These are phyloP conservation scores for Sinapis alba DNA, from an alignment of 441 rosid species.

Conservation along the genomic window DNA sequence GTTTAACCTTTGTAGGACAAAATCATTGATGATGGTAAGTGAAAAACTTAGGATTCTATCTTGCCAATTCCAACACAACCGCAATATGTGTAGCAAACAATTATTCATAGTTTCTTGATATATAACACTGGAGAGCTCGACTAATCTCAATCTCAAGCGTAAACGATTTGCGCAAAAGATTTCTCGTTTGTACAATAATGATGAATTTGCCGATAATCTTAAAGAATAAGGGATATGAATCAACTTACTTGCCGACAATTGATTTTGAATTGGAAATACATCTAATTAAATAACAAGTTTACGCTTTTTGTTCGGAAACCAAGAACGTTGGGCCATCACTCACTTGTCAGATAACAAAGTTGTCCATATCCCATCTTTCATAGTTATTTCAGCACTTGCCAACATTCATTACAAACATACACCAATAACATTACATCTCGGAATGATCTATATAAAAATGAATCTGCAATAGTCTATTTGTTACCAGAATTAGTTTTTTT, in stretches of 20 bases:
- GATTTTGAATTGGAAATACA: neutral
- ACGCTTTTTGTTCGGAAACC: neutral
- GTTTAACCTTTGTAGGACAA: slow-evolving; percentile 27
- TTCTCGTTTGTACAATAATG: neutral
- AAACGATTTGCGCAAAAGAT: neutral
- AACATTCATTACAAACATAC: neutral
- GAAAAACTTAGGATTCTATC: slow-evolving; percentile 38
- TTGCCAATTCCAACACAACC: neutral
- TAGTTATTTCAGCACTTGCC: neutral
- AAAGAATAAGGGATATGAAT: neutral
- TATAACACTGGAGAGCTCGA: neutral
- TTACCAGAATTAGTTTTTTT: neutral
- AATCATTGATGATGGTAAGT: slow-evolving; percentile 36
- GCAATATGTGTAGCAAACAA: slow-evolving; percentile 11
- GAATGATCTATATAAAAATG: neutral
- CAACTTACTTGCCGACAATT: neutral
- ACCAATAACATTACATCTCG: neutral
- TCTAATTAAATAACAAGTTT: neutral
- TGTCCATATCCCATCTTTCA: neutral
- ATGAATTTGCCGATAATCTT: neutral
- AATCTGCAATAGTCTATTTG: neutral
- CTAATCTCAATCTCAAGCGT: neutral
- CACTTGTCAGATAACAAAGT: neutral
- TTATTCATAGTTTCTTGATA: neutral
- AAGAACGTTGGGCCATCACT: neutral